These are phyloP conservation scores for Glycyrrhiza uralensis DNA, from an alignment of 306 rosid genomes.

Conservation along the genomic window DNA sequence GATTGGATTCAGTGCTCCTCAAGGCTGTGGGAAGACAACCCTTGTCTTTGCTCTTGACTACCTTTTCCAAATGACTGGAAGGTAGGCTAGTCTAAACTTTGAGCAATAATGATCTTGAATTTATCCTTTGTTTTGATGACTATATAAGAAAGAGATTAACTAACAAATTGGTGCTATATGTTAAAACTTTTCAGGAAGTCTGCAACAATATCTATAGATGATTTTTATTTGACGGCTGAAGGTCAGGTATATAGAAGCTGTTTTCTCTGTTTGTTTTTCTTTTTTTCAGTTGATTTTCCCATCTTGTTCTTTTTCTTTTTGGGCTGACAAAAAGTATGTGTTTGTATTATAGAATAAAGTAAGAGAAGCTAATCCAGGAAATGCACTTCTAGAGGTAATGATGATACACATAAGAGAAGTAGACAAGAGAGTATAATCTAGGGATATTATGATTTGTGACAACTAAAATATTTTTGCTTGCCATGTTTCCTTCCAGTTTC, in stretches of 20 bases:
- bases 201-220: slow-evolving; percentile 84
- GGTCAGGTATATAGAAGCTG: slow-evolving; percentile 57
- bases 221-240: slow-evolving; percentile 85
- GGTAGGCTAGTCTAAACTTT: slow-evolving; percentile 41
- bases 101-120: not conserved
- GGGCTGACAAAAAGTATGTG: slow-evolving; percentile 28
- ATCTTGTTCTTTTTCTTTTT: not conserved
- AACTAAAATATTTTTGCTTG: slow-evolving; percentile 1
- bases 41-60: slow-evolving; percentile 89
- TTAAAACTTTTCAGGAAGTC: slow-evolving; percentile 66
- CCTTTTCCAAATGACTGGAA: slow-evolving; percentile 60
- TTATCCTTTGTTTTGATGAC: slow-evolving; percentile 21
- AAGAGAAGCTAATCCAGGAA: slow-evolving; percentile 72
- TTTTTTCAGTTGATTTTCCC: not conserved
- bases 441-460: not conserved
- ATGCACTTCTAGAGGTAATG: slow-evolving; percentile 85
- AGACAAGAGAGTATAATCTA: not conserved
- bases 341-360: slow-evolving; percentile 59
- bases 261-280: not conserved
- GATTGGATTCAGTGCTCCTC: slow-evolving; percentile 98
- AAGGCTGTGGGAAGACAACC: slow-evolving; percentile 98
- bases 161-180: slow-evolving; percentile 27
- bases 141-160: not conserved
- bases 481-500: slow-evolving; percentile 43
- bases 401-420: slow-evolving; percentile 5